phyloP scores from a whole-genome alignment of 208 protist genomes.

The Strigomonas culicis region DNA sequence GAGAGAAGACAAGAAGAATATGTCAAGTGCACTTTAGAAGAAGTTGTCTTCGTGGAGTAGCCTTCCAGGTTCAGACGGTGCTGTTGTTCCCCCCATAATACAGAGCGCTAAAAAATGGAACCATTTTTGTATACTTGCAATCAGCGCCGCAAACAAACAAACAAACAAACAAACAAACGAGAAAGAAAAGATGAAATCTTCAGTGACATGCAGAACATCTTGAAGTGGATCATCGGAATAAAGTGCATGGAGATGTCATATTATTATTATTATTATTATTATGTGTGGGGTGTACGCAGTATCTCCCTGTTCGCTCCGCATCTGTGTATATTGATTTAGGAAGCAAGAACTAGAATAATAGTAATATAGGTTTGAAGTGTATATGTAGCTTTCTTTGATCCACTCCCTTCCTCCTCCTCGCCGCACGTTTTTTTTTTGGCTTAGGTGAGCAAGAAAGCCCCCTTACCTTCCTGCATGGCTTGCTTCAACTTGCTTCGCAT shows the following conservation, averaged over 20 bases:
- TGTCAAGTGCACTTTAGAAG: no score
- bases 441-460: slow-evolving; percentile 86
- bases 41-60: no score
- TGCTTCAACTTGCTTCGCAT: slow-evolving; percentile 85
- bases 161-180: not conserved
- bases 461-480: slow-evolving; percentile 81
- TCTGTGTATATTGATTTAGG: not conserved
- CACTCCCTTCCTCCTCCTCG: no score
- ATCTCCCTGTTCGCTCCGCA: no score
- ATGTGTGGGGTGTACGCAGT: no score
- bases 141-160: not conserved
- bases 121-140: not conserved
- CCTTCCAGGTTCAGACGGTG: no score
- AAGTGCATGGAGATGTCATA: no score
- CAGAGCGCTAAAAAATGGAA: not conserved
- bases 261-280: no score
- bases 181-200: not conserved
- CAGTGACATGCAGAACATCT: not conserved
- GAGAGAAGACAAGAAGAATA: no score
- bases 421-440: not conserved
- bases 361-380: not conserved
- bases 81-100: no score
- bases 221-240: no score
- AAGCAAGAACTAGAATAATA: slow-evolving; percentile 11
- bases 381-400: slow-evolving; percentile 7